phyloP scores from a whole-genome alignment of 2,329 filamentous ascomycete species.

The Colletotrichum higginsianum region DNA sequence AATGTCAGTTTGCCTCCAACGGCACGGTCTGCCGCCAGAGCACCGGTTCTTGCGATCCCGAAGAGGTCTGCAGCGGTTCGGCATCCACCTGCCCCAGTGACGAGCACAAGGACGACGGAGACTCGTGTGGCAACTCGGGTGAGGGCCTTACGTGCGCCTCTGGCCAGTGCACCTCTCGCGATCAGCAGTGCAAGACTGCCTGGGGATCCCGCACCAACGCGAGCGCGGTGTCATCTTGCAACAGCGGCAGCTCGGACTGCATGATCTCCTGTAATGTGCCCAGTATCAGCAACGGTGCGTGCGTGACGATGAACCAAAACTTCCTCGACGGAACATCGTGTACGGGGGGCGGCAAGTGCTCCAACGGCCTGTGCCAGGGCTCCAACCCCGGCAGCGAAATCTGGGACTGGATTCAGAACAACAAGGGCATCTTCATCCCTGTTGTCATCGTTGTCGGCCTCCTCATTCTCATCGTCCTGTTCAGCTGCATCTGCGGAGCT shows the following conservation, averaged over 20 bases:
- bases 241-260: constrained; percentile 73
- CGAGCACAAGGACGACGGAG: constrained; percentile 77
- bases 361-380: constrained; percentile 83
- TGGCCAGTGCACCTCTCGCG: constrained; percentile 93
- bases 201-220: constrained; percentile 81
- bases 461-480: constrained; percentile 76
- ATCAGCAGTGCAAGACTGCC: constrained; percentile 88
- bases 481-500: constrained; percentile 73
- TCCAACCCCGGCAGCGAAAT: constrained; percentile 79
- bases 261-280: constrained; percentile 82
- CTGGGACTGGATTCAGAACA: constrained; percentile 79
- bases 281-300: constrained; percentile 75
- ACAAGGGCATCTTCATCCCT: constrained; percentile 88
- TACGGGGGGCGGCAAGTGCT: constrained; percentile 83
- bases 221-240: constrained; percentile 87
- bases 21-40: constrained; percentile 84
- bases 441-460: constrained; percentile 79
- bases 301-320: constrained; percentile 86
- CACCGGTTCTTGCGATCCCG: constrained; percentile 86
- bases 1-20: constrained; percentile 77
- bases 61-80: constrained; percentile 85
- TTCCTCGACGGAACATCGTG: constrained; percentile 94
- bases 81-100: constrained; percentile 83
- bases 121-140: constrained; percentile 76
- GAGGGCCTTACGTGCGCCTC: constrained; percentile 83